Base-by-base conservation (phyloP, 768 basidiomycete genomes). In the Hypholoma sublateritium region DNA sequence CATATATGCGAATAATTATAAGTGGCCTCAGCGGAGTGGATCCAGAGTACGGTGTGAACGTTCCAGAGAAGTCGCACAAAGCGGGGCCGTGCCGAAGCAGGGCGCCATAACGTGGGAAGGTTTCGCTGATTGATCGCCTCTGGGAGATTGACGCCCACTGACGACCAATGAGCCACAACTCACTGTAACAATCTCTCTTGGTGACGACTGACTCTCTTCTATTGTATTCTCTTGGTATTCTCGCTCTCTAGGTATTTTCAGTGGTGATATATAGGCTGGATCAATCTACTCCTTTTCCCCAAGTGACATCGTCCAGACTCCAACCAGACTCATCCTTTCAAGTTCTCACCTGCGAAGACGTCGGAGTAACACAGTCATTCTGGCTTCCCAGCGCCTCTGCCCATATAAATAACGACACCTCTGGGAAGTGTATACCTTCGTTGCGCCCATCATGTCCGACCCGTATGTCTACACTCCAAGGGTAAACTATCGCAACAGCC, bases 401-500 rank as follows among this genome's bases (percentile, higher is more conserved):
- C 16, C 19, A 46, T 25, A 47, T 49, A 54, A 54, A 17, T 49
- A n/a, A 57, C 34, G 17, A 7, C 37, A 32, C 25, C 8, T 44
- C 50, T 13, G 17, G 11, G 8, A n/a, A 25, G 19, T 35, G 12
- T 34, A 14, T 24, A 24, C 37, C 25, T 37, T 53, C 4, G 22
- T 46, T 22, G 28, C 44, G 1, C 19, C 56, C 45, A 59, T 56
- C 44, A 71, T 71, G 70, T 60, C 61, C 24, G 57, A 42, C 24
- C 78, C 80, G 55, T 82, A 72, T 62, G 64, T 78, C 41, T 82
- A 78, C 51, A 72, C 69, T 1, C 78, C 79, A 2, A 66, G 69
- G n/a, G 73, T 72, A 5, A 70, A 70, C 21, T 76, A 70, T 63
- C 57, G 67, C 68, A 63, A 65, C 68, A 53, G 69, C 65, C 54